Percentiles rank a stretch among this genome's conserved stretches.
These are phyloP conservation scores for Sphagnum tenellum DNA, from an alignment of 225 moss, liverwort and hornwort genomes.

Conservation along the genomic window DNA sequence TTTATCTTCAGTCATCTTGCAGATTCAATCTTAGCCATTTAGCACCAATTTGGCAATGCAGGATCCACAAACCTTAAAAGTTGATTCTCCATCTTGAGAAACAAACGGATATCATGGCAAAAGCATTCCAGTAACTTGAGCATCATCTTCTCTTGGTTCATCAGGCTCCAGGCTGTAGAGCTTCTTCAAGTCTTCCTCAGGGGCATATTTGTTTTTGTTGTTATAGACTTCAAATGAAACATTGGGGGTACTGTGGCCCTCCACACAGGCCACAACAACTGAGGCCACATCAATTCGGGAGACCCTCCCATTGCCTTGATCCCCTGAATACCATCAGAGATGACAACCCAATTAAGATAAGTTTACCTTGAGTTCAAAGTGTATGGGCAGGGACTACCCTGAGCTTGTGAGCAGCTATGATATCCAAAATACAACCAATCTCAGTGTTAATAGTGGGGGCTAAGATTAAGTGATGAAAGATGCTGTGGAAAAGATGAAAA, in stretches of 20 bases:
- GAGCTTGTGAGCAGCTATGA: too few species aligned
- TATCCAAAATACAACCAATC: background rate
- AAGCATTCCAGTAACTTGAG: conserved; percentile 34
- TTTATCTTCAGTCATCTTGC: too few species aligned
- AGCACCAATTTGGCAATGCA: too few species aligned
- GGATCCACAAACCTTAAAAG: too few species aligned
- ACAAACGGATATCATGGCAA: conserved; percentile 13
- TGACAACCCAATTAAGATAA: too few species aligned
- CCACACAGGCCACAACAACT: conserved; percentile 60
- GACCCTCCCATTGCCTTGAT: conserved; percentile 64
- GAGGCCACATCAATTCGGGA: conserved; percentile 66
- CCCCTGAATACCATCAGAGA: conserved; percentile 34
- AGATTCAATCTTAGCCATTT: too few species aligned
- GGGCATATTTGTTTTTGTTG: conserved; percentile 31
- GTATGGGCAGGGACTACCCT: too few species aligned
- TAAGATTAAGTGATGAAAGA: background rate
- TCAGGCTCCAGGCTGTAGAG: conserved; percentile 31
- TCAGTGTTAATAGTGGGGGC: background rate
- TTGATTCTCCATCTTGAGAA: too few species aligned
- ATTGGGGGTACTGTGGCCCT: conserved; percentile 60
- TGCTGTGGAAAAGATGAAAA: background rate
- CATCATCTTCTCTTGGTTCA: conserved; percentile 26
- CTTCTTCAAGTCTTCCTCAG: conserved; percentile 44
- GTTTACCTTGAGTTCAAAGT: too few species aligned
- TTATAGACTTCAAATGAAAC: conserved; percentile 78